Evolutionary conservation across 2,329 filamentous ascomycete species (phyloP).

Genomic region (Aspergillus calidoustus): DNA sequence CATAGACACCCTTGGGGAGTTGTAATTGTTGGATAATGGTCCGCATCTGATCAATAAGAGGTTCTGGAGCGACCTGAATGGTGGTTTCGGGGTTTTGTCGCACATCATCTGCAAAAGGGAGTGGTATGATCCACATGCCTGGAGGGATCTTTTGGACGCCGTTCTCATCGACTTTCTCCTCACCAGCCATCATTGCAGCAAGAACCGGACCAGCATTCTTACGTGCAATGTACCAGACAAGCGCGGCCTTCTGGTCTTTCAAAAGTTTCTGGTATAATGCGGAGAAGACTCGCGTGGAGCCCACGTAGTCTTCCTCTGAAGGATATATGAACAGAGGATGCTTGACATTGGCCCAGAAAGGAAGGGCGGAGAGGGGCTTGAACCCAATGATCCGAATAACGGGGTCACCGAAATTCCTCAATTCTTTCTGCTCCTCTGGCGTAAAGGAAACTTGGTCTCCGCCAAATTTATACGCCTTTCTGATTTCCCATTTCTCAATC

Average conservation of each 20-base stretch:
- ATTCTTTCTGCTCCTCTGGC: conserved; percentile 76
- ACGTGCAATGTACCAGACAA: conserved; percentile 89
- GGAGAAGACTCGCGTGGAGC: conserved; percentile 90
- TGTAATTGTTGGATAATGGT: conserved; percentile 82
- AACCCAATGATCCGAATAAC: conserved; percentile 91
- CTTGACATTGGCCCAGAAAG: conserved; percentile 82
- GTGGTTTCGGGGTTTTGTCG: conserved; percentile 71
- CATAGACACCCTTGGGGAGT: conserved; percentile 82
- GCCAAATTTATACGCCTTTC: conserved; percentile 95
- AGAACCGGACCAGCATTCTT: conserved; percentile 78
- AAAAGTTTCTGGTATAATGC: conserved; percentile 87
- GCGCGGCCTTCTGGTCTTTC: conserved; percentile 75
- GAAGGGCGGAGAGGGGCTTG: conserved; percentile 76
- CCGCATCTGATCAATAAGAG: conserved; percentile 80
- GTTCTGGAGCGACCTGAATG: conserved; percentile 65
- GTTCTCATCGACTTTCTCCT: conserved; percentile 66
- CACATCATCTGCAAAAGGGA: conserved; percentile 90
- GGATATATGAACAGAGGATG: conserved; percentile 94
- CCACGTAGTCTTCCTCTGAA: conserved; percentile 85
- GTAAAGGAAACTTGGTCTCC: conserved; percentile 87
- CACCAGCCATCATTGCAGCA: conserved; percentile 79
- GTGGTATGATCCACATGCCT: conserved; percentile 84
- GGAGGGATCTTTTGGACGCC: conserved; percentile 75
- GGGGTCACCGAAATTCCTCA: conserved; percentile 81
- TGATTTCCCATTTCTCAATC: conserved; percentile 79